Evolutionary conservation across 305 asterid species (phyloP).

Genomic region (Lippia alba): DNA sequence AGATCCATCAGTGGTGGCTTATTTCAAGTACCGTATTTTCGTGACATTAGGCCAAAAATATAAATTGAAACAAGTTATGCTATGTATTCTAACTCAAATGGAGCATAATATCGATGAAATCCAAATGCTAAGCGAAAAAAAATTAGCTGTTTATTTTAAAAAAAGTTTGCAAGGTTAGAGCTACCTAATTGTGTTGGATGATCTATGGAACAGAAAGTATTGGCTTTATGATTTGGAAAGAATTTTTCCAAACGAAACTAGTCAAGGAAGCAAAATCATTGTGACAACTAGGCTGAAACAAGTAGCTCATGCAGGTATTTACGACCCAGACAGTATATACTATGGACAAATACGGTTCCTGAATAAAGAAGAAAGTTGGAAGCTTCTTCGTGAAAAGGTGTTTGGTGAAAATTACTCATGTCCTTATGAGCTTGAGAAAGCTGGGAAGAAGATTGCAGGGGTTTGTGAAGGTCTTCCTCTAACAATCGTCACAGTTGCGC

Average conservation of each 20-base stretch:
- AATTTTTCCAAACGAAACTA: neutral
- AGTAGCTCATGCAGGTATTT: too few species aligned
- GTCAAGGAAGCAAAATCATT: neutral
- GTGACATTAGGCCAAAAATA: too few species aligned
- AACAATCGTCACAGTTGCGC: slow-evolving; percentile 29
- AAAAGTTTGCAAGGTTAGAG: neutral
- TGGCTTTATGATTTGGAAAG: neutral
- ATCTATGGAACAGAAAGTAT: neutral
- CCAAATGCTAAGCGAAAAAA: neutral
- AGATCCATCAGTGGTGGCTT: neutral
- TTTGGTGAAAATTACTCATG: too few species aligned
- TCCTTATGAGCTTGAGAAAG: too few species aligned
- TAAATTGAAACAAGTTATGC: neutral
- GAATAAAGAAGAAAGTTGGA: too few species aligned
- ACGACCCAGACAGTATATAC: too few species aligned
- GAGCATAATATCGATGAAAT: neutral
- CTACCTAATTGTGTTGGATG: slow-evolving; percentile 18
- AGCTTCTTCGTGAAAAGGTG: too few species aligned
- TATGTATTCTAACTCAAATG: neutral
- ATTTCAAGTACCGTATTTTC: neutral
- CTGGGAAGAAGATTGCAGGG: too few species aligned
- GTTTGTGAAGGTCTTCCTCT: too few species aligned
- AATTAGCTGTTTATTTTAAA: neutral
- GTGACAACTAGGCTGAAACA: neutral
- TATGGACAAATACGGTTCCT: neutral